Evolutionary conservation across 352 stramenopile genomes (phyloP), one percentile per base, ranked within the genome.

Genomic region (Stramenopiles sp.): DNA sequence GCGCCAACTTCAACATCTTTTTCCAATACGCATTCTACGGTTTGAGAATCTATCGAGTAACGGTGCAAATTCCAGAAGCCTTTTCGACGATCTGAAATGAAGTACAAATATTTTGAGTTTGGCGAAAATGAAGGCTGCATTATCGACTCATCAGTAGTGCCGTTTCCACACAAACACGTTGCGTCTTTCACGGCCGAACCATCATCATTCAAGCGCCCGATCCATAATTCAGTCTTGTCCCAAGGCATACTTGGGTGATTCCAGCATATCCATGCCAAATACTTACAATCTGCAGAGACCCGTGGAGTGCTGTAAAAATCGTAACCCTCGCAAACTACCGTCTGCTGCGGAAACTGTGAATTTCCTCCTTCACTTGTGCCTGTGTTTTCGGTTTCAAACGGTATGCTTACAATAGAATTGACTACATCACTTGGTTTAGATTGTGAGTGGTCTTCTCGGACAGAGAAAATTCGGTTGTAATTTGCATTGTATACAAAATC

Each of bases 191-290:
- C 81, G 32, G 80, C 27, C 25, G 39, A 80, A 4, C 33, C 81
- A 0, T 44, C 7, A 67, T 32, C 30, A 8, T 80, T 75, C n/a
- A 83, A 67, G 44, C 71, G 27, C 25, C 82, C 67, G 0, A 87
- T 75, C 27, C 82, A 44, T 4, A 89, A 80, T 80, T 88, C 80
- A 7, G 86, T 88, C 1, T 83, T 67, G 84, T 90, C 87, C 87
- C 86, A 91, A 22, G 87, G 87, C 87, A 91, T 91, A 80, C 88
- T 89, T 0, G 87, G 87, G 85, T 91, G 87, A 81, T 89, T 84
- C 87, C 87, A 91, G 29, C 84, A 84, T 44, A 90, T 71, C 75
- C 87, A 88, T 7, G 84, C 85, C 0, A 80, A 1, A 0, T 0
- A 8, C 30, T 32, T 25, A 0, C 39, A 30, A 78, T 81, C n/a